phyloP scores from a whole-genome alignment of 140 eudicot species.

The Stevia rebaudiana region DNA sequence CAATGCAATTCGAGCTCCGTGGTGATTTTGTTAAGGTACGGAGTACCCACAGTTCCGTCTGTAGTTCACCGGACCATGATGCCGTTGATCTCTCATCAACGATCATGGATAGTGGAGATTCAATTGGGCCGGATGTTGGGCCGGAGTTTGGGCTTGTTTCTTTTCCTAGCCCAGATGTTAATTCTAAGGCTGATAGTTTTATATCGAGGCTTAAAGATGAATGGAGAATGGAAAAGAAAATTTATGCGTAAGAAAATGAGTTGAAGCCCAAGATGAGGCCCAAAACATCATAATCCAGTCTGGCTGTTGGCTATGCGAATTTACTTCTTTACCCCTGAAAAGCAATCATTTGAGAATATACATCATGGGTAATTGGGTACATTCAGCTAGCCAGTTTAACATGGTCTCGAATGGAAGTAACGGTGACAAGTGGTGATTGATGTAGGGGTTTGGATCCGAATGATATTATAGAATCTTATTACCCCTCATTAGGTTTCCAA shows the following conservation, averaged over 20 bases:
- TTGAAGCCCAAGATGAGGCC: constrained; percentile 24
- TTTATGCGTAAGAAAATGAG: constrained; percentile 27
- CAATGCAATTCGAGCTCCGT: constrained; percentile 39
- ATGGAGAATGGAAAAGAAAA: constrained; percentile 69
- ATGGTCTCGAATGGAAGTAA: background rate
- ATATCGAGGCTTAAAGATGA: constrained; percentile 75
- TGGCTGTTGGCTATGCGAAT: background rate
- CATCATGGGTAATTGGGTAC: too few relatives aligned
- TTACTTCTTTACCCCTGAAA: background rate
- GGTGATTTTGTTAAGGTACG: constrained; percentile 60
- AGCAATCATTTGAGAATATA: too few relatives aligned
- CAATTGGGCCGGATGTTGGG: constrained; percentile 24
- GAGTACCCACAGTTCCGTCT: constrained; percentile 54
- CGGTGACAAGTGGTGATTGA: background rate
- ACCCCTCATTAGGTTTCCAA: background rate
- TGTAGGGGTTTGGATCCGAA: background rate
- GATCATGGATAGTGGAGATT: constrained; percentile 32
- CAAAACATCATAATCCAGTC: background rate
- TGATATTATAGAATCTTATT: background rate
- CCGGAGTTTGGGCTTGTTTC: constrained; percentile 13
- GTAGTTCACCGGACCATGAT: constrained; percentile 68
- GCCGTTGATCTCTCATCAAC: constrained; percentile 32
- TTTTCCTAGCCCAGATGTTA: constrained; percentile 77
- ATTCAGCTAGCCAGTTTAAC: too few relatives aligned
- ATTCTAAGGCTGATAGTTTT: constrained; percentile 71